Conservation (phyloP, 495 filamentous ascomycete species). For the Penicillium waksmanii region DNA sequence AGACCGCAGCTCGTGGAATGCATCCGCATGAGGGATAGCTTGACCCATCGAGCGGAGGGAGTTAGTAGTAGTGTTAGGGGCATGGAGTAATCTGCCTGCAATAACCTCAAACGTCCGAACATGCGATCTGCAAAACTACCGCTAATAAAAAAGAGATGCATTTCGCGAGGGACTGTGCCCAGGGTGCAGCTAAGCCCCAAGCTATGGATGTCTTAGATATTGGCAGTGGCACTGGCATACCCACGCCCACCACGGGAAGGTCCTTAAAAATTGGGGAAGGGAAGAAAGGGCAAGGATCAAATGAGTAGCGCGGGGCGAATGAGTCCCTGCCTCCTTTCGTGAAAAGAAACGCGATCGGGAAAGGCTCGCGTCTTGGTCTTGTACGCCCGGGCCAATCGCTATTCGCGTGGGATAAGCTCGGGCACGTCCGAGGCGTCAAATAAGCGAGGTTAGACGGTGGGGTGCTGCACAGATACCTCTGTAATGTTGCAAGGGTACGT, state of each 20-base stretch:
- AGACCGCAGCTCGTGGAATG: constrained; percentile 13
- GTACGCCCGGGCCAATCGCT: constrained; percentile 14
- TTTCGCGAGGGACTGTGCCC: constrained; percentile 12
- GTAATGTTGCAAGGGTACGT: not conserved
- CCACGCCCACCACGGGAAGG: not conserved
- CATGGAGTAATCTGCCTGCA: constrained; percentile 1
- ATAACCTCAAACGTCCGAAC: constrained; percentile 3
- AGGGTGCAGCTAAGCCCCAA: not conserved
- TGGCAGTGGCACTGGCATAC: not conserved
- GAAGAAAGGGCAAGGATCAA: not conserved
- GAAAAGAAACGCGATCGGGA: constrained; percentile 26
- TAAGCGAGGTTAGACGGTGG: constrained; percentile 12
- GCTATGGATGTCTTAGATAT: not conserved
- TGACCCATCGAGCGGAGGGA: not conserved
- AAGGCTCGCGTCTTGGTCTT: constrained; percentile 33
- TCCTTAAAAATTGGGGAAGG: not conserved
- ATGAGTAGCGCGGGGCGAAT: not conserved
- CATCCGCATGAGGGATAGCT: constrained; percentile 14
- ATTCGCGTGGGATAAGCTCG: constrained; percentile 3
- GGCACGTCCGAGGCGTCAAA: constrained; percentile 14
- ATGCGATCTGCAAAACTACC: constrained; percentile 6
- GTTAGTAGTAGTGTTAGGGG: not conserved
- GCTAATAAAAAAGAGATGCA: constrained; percentile 5
- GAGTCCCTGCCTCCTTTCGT: constrained; percentile 16
- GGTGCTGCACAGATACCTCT: not conserved